A percentile compares a stretch with the other conserved stretches of the same genome.
Conservation (phyloP, 345 rosid genomes). For the Bruguiera parviflora region DNA sequence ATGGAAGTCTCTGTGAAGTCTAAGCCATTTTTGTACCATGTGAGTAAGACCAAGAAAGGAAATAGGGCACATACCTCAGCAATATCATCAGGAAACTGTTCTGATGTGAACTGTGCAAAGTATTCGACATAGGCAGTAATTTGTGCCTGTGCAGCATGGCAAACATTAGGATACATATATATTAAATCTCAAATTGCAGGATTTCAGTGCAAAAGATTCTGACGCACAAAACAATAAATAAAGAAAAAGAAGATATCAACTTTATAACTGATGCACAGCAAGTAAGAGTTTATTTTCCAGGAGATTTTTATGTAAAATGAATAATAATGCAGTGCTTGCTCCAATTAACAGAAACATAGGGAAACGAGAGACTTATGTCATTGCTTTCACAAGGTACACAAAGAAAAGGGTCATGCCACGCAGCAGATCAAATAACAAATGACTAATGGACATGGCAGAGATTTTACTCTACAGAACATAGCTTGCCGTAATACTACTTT, state of each 20-base stretch:
- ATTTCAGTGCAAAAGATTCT: background rate
- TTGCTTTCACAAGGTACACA: no score
- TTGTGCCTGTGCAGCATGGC: constrained; percentile 57
- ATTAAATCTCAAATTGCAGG: constrained; percentile 7
- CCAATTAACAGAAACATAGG: background rate
- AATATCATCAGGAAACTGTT: constrained; percentile 86
- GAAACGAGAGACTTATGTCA: background rate
- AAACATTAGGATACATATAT: constrained; percentile 5
- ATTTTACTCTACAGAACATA: no score
- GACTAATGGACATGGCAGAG: no score
- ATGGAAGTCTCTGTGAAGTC: no score
- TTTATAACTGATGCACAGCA: no score
- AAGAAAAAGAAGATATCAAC: no score
- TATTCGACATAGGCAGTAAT: constrained; percentile 87
- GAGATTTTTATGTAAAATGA: background rate
- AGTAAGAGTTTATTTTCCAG: background rate
- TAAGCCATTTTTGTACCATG: background rate
- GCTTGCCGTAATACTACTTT: no score
- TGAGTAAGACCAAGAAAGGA: background rate
- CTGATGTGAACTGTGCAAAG: constrained; percentile 89
- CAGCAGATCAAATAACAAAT: no score
- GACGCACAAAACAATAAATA: constrained; percentile 2
- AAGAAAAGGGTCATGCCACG: no score
- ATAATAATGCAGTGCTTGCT: background rate
- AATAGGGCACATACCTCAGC: constrained; percentile 62